Conservation (phyloP, 139 green algal genomes). For the Ettlia oleoabundans region DNA sequence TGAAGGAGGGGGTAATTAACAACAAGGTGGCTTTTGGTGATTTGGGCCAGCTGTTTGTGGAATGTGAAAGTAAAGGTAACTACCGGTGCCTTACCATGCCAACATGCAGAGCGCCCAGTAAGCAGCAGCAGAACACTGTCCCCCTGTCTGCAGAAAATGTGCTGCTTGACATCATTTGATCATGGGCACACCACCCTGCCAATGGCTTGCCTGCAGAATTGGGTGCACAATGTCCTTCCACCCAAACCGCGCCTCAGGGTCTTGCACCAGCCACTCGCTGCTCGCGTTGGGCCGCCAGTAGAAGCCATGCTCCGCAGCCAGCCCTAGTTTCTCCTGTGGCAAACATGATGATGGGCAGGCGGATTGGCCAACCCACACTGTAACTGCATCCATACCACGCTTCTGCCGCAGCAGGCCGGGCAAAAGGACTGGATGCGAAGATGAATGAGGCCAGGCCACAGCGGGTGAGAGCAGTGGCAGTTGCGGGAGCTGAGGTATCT, state of each 20-base stretch:
- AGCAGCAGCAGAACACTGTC: no score
- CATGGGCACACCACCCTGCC: no score
- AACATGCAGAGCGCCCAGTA: no score
- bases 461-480: background rate
- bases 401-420: background rate
- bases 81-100: no score
- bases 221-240: slow-evolving; percentile 86
- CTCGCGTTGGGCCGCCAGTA: slow-evolving; percentile 62
- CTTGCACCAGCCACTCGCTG: slow-evolving; percentile 46
- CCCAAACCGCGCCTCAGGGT: slow-evolving; percentile 62
- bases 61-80: no score
- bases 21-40: no score
- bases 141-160: no score
- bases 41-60: no score
- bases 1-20: background rate
- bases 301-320: slow-evolving; percentile 96
- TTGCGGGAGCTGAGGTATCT: no score
- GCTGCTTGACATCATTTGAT: no score
- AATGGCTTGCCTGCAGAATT: slow-evolving; percentile 77
- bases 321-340: slow-evolving; percentile 63
- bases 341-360: background rate
- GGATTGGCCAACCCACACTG: background rate
- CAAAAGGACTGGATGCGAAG: background rate
- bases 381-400: no score
- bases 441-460: background rate